Conservation (phyloP, 257 asterid genomes). For the Anisodus acutangulus region DNA sequence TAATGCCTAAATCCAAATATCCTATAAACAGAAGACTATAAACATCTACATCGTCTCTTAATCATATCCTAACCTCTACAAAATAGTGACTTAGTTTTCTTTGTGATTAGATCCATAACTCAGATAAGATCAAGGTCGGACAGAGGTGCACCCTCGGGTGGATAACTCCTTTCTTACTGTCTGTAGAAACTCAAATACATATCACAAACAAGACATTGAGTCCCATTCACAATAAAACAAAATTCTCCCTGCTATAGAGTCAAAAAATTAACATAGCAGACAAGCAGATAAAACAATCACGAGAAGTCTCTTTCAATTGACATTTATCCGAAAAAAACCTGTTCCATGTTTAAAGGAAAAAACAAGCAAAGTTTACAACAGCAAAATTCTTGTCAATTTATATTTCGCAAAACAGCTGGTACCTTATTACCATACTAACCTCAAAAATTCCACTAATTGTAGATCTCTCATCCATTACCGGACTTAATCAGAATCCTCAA, state of each 20-base stretch:
- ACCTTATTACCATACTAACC: slow-evolving; percentile 25
- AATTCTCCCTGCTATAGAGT: background rate
- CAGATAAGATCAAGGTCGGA: background rate
- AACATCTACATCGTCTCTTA: background rate
- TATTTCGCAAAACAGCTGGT: slow-evolving; percentile 7
- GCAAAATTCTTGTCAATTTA: slow-evolving; percentile 1
- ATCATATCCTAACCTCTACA: background rate
- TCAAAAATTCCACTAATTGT: slow-evolving; percentile 26
- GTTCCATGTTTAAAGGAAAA: slow-evolving; percentile 22
- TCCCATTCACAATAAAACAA: background rate
- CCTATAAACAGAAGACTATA: background rate
- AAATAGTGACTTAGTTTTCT: background rate
- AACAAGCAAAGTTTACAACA: slow-evolving; percentile 27
- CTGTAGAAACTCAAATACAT: background rate
- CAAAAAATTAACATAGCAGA: background rate
- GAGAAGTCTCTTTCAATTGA: background rate
- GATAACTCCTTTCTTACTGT: background rate
- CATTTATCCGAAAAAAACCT: background rate
- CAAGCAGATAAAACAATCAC: slow-evolving; percentile 15
- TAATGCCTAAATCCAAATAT: background rate
- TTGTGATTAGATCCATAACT: background rate
- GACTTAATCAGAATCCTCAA: slow-evolving; percentile 47
- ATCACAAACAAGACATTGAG: background rate
- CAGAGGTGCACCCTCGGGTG: slow-evolving; percentile 3
- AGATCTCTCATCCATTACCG: background rate